Conservation (phyloP, 768 basidiomycete species). For the Kwoniella sp. region DNA sequence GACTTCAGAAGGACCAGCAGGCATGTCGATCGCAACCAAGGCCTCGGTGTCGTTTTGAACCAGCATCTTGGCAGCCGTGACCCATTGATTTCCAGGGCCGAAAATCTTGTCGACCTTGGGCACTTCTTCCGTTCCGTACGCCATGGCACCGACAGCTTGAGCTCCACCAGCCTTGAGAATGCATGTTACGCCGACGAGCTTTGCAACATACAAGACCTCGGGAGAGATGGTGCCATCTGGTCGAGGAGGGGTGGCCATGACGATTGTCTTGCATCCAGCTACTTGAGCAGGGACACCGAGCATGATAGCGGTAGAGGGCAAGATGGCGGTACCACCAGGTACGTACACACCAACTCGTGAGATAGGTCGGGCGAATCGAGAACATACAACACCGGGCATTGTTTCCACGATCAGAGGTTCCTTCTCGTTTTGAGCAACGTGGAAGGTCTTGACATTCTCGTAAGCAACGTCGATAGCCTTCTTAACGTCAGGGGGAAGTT, state of each 20-base stretch:
- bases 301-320: constrained; percentile 97
- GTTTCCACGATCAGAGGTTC: constrained; percentile 82
- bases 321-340: constrained; percentile 92
- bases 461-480: constrained; percentile 88
- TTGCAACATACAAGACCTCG: constrained; percentile 95
- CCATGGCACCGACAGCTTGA: constrained; percentile 93
- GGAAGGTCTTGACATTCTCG: constrained; percentile 86
- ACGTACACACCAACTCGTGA: constrained; percentile 94
- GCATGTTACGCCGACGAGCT: constrained; percentile 83
- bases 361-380: constrained; percentile 92
- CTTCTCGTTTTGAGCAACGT: constrained; percentile 78
- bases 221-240: constrained; percentile 90
- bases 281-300: constrained; percentile 97
- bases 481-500: constrained; percentile 62
- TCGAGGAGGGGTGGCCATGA: constrained; percentile 94
- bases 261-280: constrained; percentile 87
- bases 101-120: constrained; percentile 99
- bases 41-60: constrained; percentile 99
- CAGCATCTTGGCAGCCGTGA: constrained; percentile 98
- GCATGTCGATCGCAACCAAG: constrained; percentile 96
- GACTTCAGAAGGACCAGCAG: constrained; percentile 96
- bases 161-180: constrained; percentile 94
- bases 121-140: constrained; percentile 91
- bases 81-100: constrained; percentile 99
- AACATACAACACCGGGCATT: constrained; percentile 96